Percentiles rank a stretch among this genome's conserved stretches.
phyloP scores from a whole-genome alignment of 352 stramenopile genomes.

The Globisporangium radiosum region DNA sequence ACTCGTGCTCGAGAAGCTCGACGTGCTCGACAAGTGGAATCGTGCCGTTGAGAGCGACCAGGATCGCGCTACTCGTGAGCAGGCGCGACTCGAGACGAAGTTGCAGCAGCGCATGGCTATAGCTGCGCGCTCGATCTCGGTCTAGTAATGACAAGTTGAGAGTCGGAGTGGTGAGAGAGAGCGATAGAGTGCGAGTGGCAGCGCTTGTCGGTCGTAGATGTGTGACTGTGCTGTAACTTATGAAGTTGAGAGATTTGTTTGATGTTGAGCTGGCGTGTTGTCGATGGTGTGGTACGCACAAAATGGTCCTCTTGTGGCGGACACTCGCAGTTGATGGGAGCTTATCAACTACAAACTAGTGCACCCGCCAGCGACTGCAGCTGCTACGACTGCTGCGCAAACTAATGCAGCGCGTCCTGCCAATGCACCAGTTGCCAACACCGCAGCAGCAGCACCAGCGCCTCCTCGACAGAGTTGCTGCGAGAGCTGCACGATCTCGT shows the following conservation, averaged over 20 bases:
- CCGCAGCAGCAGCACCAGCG: no score
- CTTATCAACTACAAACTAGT: no score
- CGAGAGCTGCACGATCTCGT: no score
- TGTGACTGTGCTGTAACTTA: slow-evolving; percentile 2
- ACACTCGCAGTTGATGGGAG: no score
- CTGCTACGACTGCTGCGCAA: no score
- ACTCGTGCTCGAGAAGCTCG: slow-evolving; percentile 70
- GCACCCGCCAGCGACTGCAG: no score
- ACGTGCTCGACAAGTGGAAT: slow-evolving; percentile 61
- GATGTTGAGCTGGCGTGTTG: no score
- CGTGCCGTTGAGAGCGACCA: slow-evolving; percentile 50
- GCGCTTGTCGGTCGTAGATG: background rate
- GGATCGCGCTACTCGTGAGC: slow-evolving; percentile 33
- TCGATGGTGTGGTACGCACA: no score
- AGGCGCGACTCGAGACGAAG: slow-evolving; percentile 42
- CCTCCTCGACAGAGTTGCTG: no score
- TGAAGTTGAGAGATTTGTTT: background rate
- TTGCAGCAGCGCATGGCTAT: slow-evolving; percentile 62
- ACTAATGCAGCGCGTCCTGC: no score
- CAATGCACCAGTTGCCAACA: no score
- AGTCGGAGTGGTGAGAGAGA: background rate
- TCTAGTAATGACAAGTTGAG: slow-evolving; percentile 15
- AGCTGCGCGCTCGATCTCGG: slow-evolving; percentile 45
- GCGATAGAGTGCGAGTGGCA: background rate
- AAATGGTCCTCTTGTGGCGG: no score